A percentile compares a stretch with the other conserved stretches of the same genome.
These are phyloP conservation scores for Scheffersomyces parashehatae DNA, from an alignment of 1,139 yeast genomes.

Conservation along the genomic window DNA sequence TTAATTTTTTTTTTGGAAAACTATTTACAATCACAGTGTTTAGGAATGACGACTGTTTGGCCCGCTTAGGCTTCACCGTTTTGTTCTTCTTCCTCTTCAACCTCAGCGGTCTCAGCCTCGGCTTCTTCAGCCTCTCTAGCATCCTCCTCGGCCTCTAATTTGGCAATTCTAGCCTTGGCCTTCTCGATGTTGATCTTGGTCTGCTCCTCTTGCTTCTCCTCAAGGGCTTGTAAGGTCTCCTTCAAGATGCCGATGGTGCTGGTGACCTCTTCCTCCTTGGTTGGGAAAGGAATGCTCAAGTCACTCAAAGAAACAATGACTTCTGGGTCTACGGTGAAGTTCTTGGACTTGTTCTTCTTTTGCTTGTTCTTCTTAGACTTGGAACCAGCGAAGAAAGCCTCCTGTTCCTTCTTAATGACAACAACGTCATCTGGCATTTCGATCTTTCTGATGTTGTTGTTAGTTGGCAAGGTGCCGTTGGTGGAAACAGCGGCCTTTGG, in stretches of 20 bases:
- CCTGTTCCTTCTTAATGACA: conserved; percentile 65
- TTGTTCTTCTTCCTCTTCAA: conserved; percentile 8
- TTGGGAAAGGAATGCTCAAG: conserved; percentile 79
- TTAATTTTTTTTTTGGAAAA: too few species aligned
- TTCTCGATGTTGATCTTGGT: conserved; percentile 73
- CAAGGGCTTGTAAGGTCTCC: conserved; percentile 70
- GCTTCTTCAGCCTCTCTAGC: conserved; percentile 27
- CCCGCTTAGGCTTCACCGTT: neutral
- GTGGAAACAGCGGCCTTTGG: conserved; percentile 37
- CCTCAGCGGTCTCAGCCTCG: conserved; percentile 21
- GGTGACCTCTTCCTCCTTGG: conserved; percentile 71
- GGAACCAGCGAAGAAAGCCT: conserved; percentile 55
- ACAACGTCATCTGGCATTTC: conserved; percentile 66
- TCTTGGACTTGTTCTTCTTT: conserved; percentile 44
- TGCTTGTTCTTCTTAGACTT: conserved; percentile 41
- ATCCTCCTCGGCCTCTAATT: conserved; percentile 50
- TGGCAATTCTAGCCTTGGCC: conserved; percentile 75
- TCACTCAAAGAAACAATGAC: conserved; percentile 77
- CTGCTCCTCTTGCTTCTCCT: conserved; percentile 76
- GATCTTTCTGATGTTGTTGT: conserved; percentile 46
- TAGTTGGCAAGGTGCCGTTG: conserved; percentile 17
- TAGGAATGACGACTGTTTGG: too few species aligned
- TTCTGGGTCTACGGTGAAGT: conserved; percentile 76
- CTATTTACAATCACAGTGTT: too few species aligned
- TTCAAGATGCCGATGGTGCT: conserved; percentile 67